A percentile compares a stretch with the other conserved stretches of the same genome.
Conservation (phyloP, 306 rosid species). For the Lupinus albus region DNA sequence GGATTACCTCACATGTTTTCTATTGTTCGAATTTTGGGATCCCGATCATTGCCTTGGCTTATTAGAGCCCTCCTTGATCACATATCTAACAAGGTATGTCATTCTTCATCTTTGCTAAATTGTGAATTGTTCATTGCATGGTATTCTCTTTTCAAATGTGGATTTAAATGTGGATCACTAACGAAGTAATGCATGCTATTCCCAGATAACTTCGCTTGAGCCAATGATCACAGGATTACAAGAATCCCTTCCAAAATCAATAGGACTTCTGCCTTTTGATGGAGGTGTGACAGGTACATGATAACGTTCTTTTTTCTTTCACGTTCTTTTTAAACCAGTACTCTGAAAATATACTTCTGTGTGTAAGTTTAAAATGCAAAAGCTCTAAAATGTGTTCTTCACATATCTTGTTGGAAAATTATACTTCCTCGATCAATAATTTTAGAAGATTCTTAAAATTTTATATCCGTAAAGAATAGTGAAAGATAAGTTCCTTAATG, state of each 20-base stretch:
- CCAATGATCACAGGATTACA: constrained; percentile 90
- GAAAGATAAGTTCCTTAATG: neutral
- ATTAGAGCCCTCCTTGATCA: constrained; percentile 95
- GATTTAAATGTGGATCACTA: constrained; percentile 30
- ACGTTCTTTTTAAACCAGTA: neutral
- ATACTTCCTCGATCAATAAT: constrained; percentile 10
- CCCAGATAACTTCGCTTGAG: constrained; percentile 83
- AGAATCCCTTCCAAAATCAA: constrained; percentile 92
- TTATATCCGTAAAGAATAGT: neutral
- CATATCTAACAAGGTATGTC: constrained; percentile 84
- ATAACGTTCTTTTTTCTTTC: constrained; percentile 32
- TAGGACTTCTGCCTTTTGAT: constrained; percentile 95
- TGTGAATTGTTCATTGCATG: constrained; percentile 30
- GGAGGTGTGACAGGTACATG: constrained; percentile 86
- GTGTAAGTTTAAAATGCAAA: constrained; percentile 22
- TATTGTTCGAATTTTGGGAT: constrained; percentile 78
- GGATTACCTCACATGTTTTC: constrained; percentile 94
- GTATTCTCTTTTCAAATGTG: constrained; percentile 2
- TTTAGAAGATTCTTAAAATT: neutral
- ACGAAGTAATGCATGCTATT: constrained; percentile 30
- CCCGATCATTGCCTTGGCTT: constrained; percentile 97
- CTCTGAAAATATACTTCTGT: constrained; percentile 15
- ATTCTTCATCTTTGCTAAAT: constrained; percentile 32
- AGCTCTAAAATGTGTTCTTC: constrained; percentile 12
- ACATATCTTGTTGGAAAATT: neutral